Evolutionary conservation across 257 asterid genomes (phyloP), one percentile per base, ranked within the genome.

Genomic region (Solanum clarkiae): DNA sequence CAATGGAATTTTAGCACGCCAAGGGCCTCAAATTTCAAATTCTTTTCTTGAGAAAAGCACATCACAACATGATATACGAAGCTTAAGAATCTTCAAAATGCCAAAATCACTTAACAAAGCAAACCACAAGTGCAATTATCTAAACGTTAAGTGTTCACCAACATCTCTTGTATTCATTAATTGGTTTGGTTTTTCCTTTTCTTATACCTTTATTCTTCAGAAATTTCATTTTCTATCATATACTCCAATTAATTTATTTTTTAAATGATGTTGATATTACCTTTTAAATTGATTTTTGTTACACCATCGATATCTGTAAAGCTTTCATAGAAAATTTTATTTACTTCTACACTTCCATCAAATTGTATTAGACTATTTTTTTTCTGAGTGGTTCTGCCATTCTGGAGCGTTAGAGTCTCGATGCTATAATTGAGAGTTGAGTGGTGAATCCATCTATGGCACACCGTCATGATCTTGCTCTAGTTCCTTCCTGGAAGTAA

Each of bases 401-500:
- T 44, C 22, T 55, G 57, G 88, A 85, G 84, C 81, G 18, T 49
- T 65, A 70, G 84, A 85, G 68, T 69, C 77, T 60, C 53, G 54
- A 82, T 84, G 82, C 84, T 18, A 87, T 80, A 84, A 86, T 81
- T 63, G 75, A 10, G 26, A 87, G 60, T 72, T 17, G 10, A 69
- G 63, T 55, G 71, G 66, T 51, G 66, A 16, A 47, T 84, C 53
- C 75, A 83, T 86, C 88, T 29, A 82, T 60, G 81, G 53, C 29
- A 42, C 60, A 54, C 80, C 82, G 74, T 66, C 40, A 8, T 44
- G 72, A 69, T 84, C 97, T 95, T 82, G 89, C 91, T 87, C 32
- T 42, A 65, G 85, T 83, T 70, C 91, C 90, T 86, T 62, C 90
- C 62, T 94, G 97, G 96, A 91, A 87, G 97, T 92, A 89, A 89